Evolutionary conservation across 768 basidiomycete genomes (phyloP).

Genomic region (Lactarius sp.): DNA sequence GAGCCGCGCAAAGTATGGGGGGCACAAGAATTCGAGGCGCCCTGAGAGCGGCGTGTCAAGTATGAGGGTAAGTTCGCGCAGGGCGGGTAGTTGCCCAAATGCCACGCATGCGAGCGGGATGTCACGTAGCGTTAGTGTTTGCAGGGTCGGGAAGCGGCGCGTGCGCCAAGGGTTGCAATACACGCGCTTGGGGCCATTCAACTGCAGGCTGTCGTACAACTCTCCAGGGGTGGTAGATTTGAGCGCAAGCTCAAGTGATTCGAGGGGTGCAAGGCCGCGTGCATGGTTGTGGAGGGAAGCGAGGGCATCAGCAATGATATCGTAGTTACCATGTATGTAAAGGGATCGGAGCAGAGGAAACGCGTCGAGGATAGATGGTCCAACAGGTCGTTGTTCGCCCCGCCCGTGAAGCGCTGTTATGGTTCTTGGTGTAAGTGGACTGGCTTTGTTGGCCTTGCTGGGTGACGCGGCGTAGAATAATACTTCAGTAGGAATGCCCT

Average conservation of each 20-base stretch:
- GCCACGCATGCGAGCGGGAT: constrained; percentile 15
- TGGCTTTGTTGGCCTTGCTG: neutral
- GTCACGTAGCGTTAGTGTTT: constrained; percentile 14
- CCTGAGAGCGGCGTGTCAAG: constrained; percentile 3
- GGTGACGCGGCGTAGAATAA: neutral
- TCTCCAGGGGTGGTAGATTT: neutral
- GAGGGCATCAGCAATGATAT: constrained; percentile 10
- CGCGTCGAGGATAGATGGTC: neutral
- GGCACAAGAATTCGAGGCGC: constrained; percentile 5
- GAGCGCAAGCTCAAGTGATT: constrained; percentile 16
- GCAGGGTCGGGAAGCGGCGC: constrained; percentile 15
- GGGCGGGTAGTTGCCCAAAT: constrained; percentile 12
- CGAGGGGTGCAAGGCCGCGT: constrained; percentile 1
- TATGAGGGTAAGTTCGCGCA: constrained; percentile 20
- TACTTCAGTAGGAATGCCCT: constrained; percentile 7
- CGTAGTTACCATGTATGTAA: constrained; percentile 3
- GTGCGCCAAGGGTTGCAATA: constrained; percentile 9
- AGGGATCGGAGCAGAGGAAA: constrained; percentile 9
- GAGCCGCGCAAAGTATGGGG: constrained; percentile 17
- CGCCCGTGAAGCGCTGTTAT: neutral
- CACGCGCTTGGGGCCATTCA: neutral
- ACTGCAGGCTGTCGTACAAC: constrained; percentile 5
- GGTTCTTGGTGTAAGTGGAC: neutral
- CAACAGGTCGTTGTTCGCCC: neutral
- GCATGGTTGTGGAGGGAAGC: constrained; percentile 6